Percentiles rank a stretch among this genome's conserved stretches.
These are phyloP conservation scores for Trametes maxima DNA, from an alignment of 768 basidiomycete species.

Conservation along the genomic window DNA sequence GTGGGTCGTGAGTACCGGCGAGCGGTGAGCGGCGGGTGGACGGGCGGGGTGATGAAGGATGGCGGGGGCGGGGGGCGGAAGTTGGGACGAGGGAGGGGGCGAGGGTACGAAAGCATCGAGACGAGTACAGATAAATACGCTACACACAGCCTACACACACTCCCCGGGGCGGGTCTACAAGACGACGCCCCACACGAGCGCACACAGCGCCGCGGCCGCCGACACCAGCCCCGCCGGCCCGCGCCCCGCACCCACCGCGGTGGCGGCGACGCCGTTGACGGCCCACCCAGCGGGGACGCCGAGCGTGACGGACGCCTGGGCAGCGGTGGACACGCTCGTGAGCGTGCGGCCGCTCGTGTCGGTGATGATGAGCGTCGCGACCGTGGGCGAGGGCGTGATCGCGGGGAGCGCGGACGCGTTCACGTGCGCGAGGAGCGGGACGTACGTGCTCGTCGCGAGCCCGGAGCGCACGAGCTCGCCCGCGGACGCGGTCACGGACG, in stretches of 20 bases:
- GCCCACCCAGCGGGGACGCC: slow-evolving; percentile 68
- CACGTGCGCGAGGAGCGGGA: slow-evolving; percentile 51
- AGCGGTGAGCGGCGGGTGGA: background rate
- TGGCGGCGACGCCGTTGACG: slow-evolving; percentile 3
- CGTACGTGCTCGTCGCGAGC: slow-evolving; percentile 74
- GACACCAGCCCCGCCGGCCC: background rate
- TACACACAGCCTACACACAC: background rate
- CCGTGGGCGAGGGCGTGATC: slow-evolving; percentile 51
- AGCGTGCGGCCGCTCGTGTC: slow-evolving; percentile 52
- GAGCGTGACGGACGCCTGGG: slow-evolving; percentile 51
- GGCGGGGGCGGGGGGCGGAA: too few relatives aligned
- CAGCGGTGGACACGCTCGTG: slow-evolving; percentile 55
- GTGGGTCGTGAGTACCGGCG: background rate
- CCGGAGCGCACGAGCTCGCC: slow-evolving; percentile 62
- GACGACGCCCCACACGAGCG: slow-evolving; percentile 2
- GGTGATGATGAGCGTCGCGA: slow-evolving; percentile 60
- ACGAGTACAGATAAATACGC: slow-evolving; percentile 1
- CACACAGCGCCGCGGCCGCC: background rate
- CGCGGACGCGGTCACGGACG: slow-evolving; percentile 55
- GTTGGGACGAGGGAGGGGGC: background rate
- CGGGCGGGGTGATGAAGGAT: too few relatives aligned
- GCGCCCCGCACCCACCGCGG: background rate
- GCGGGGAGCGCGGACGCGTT: slow-evolving; percentile 60
- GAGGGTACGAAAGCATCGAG: background rate
- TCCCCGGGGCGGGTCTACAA: background rate